Percentiles rank a stretch among this genome's conserved stretches.
phyloP scores from a whole-genome alignment of 1,284 basidiomycete genomes.

The Microstroma glucosiphilum region DNA sequence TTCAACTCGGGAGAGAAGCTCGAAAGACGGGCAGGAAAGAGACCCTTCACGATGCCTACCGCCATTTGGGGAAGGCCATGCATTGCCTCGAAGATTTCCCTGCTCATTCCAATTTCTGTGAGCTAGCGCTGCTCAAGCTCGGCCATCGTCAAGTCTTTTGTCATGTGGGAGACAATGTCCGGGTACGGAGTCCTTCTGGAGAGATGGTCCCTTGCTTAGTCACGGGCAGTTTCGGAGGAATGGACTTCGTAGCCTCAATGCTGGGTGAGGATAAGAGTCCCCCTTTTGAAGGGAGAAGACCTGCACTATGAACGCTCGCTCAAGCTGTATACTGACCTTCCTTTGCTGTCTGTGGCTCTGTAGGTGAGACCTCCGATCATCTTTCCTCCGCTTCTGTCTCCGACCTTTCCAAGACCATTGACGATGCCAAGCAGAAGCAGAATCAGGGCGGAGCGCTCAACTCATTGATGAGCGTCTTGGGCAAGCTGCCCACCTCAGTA shows the following conservation, averaged over 20 bases:
- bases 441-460: slow-evolving; percentile 41
- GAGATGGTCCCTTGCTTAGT: slow-evolving; percentile 72
- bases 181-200: slow-evolving; percentile 71
- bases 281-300: no score
- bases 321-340: slow-evolving; percentile 3
- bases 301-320: no score
- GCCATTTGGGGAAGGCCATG: slow-evolving; percentile 52
- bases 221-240: slow-evolving; percentile 80
- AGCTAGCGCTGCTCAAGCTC: slow-evolving; percentile 62
- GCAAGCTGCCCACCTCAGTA: slow-evolving; percentile 53
- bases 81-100: slow-evolving; percentile 80
- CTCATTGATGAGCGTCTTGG: slow-evolving; percentile 53
- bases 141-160: slow-evolving; percentile 73
- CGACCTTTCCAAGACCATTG: slow-evolving; percentile 74
- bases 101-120: slow-evolving; percentile 62
- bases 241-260: slow-evolving; percentile 63
- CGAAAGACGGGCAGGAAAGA: slow-evolving; percentile 56
- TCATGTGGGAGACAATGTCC: slow-evolving; percentile 77
- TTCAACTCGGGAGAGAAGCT: slow-evolving; percentile 59
- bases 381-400: slow-evolving; percentile 71
- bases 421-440: slow-evolving; percentile 52
- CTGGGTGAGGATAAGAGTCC: no score
- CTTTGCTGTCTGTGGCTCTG: slow-evolving; percentile 30
- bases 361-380: slow-evolving; percentile 59
- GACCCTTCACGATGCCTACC: slow-evolving; percentile 66